These are phyloP conservation scores for Psilocybe azurescens DNA, from an alignment of 768 basidiomycete species.

Conservation along the genomic window DNA sequence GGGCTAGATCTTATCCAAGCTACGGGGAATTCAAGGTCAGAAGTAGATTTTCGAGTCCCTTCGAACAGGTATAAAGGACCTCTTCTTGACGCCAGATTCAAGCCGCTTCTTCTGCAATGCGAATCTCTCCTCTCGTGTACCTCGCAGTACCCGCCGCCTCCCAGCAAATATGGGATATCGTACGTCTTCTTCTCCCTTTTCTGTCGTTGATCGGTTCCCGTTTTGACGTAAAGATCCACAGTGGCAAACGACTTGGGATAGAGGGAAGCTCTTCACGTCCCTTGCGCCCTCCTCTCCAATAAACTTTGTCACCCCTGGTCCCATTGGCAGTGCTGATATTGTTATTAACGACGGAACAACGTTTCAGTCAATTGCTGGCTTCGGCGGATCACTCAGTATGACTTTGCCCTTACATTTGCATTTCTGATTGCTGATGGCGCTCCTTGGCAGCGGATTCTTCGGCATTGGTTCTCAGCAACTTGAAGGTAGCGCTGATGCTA, in stretches of 20 bases:
- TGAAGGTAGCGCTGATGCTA: slow-evolving; percentile 54
- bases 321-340: slow-evolving; percentile 66
- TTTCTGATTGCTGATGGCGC: background rate
- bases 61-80: background rate
- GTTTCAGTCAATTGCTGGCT: slow-evolving; percentile 71
- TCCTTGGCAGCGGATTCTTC: slow-evolving; percentile 67
- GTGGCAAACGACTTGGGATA: slow-evolving; percentile 69
- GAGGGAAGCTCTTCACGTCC: slow-evolving; percentile 55
- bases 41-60: background rate
- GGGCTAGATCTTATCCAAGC: background rate
- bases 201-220: background rate
- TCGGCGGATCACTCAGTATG: slow-evolving; percentile 69
- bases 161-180: slow-evolving; percentile 63
- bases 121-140: slow-evolving; percentile 1
- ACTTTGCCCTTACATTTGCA: background rate
- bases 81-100: background rate
- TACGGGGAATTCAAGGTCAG: background rate
- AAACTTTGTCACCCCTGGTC: slow-evolving; percentile 62
- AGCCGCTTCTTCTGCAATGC: background rate
- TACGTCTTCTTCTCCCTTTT: slow-evolving; percentile 31
- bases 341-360: slow-evolving; percentile 55
- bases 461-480: slow-evolving; percentile 59
- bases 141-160: slow-evolving; percentile 32
- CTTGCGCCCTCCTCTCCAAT: slow-evolving; percentile 52
- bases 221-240: slow-evolving; percentile 25